Evolutionary conservation across 495 filamentous ascomycete genomes (phyloP), one percentile per base, ranked within the genome.

Genomic region (Aspergillus egyptiacus): DNA sequence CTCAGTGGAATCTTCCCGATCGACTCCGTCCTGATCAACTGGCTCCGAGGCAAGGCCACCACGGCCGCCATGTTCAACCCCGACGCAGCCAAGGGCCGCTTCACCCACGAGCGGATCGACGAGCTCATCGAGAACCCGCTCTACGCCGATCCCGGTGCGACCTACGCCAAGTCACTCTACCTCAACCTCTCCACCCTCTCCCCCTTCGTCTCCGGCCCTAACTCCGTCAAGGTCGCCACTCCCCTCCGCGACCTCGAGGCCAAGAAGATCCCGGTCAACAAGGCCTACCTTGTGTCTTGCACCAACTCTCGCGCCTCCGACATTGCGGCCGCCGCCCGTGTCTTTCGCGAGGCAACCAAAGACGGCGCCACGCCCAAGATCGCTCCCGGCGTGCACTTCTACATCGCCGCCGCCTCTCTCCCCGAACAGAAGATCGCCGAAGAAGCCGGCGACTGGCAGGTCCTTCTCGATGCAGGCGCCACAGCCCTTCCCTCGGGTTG

Each of bases 281-380:
- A 86, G 59, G 90, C 89, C 3, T 96, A 96, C 63, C 74, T 98
- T 0, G 82, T 97, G 7, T 91, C 85, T 1, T 97, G 91, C 70
- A 96, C 91, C 17, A 98, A 98, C 67, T 82, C 79, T 3, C 76
- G 93, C 22, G 80, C 83, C 9, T 91, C 87, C 0, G 91, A 96
- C 63, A 75, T 96, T 20, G 83, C 81, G 1, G 80, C 85, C 1
- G 93, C 93, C 2, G 91, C 91, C 1, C 77, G 77, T 28, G 91
- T 96, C 2, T 97, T 98, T 76, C 80, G 76, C 52, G 86, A 93
- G 9, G 87, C 85, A 6, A 80, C 81, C 0, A 65, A 72, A 48
- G 71, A 76, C 47, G 68, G 66, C 20, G 81, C 75, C 9, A 66
- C 70, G n/a, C 76, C 86, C n/a, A 89, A 85, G 67, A 81, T 98